phyloP scores from a whole-genome alignment of 805 yeast species.

The Kodamaea hsintzibuensis region DNA sequence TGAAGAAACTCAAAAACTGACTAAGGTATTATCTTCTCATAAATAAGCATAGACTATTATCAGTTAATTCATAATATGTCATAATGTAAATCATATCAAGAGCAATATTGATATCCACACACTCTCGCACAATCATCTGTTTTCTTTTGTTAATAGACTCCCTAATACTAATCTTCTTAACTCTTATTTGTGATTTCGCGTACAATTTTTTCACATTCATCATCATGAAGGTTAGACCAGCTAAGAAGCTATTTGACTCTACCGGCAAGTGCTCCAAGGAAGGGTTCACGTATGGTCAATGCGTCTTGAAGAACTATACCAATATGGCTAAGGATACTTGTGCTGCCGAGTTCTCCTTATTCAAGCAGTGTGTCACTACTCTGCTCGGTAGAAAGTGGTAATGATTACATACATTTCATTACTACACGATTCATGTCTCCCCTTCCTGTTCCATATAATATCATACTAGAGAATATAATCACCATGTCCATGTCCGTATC shows the following conservation, averaged over 20 bases:
- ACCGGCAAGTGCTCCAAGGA: constrained; percentile 42
- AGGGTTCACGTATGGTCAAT: constrained; percentile 55
- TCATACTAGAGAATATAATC: too few species aligned
- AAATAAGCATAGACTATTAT: too few species aligned
- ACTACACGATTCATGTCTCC: background rate
- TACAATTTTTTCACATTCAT: background rate
- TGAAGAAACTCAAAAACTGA: too few species aligned
- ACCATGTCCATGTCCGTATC: too few species aligned
- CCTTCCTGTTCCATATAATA: background rate
- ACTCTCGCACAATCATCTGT: background rate
- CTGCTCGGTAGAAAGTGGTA: constrained; percentile 3
- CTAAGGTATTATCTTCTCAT: too few species aligned
- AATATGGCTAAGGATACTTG: constrained; percentile 55
- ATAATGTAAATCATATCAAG: too few species aligned
- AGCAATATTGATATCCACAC: background rate
- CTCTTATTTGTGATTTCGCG: background rate
- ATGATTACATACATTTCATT: background rate
- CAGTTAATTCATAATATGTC: too few species aligned
- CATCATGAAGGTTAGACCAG: constrained; percentile 39
- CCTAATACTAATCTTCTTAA: too few species aligned
- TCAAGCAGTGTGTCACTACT: constrained; percentile 50
- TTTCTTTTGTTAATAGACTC: background rate
- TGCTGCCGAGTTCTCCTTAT: constrained; percentile 47
- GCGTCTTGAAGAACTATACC: constrained; percentile 51
- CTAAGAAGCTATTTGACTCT: constrained; percentile 40